These are phyloP conservation scores for Candida endomychidarum DNA, from an alignment of 805 yeast genomes.

Conservation along the genomic window DNA sequence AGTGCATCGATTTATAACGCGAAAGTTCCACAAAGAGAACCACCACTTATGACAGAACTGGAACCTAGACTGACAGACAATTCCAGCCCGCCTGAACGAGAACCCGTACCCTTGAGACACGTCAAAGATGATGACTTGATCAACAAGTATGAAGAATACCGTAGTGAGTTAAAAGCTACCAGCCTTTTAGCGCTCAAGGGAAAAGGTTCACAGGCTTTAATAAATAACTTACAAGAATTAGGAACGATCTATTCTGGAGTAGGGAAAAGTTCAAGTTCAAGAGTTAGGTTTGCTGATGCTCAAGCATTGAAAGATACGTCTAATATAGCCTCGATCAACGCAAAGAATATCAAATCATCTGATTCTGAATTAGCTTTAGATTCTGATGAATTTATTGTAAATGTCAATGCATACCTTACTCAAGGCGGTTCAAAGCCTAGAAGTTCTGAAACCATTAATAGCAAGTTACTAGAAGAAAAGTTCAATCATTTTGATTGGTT, in stretches of 20 bases:
- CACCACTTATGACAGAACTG: constrained; percentile 1
- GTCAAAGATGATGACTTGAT: constrained; percentile 4
- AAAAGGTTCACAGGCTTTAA: constrained; percentile 9
- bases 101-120: neutral
- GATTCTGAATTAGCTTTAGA: constrained; percentile 51
- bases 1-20: neutral
- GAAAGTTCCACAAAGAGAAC: neutral
- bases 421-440: neutral
- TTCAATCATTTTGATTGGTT: constrained; percentile 60
- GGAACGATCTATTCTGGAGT: constrained; percentile 11
- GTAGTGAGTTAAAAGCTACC: constrained; percentile 11
- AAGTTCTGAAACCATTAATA: constrained; percentile 14
- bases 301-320: constrained; percentile 60
- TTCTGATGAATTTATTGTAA: constrained; percentile 45
- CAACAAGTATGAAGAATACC: constrained; percentile 10
- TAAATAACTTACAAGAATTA: constrained; percentile 16
- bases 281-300: constrained; percentile 50
- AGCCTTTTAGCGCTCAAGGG: constrained; percentile 14
- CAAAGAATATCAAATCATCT: constrained; percentile 60
- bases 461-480: constrained; percentile 16
- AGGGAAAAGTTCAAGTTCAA: constrained; percentile 2
- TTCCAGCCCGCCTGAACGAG: constrained; percentile 6
- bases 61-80: constrained; percentile 5
- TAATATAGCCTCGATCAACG: constrained; percentile 62
- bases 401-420: constrained; percentile 30